phyloP scores from a whole-genome alignment of 1,139 yeast genomes.

The Saccharomycopsis hybrid region DNA sequence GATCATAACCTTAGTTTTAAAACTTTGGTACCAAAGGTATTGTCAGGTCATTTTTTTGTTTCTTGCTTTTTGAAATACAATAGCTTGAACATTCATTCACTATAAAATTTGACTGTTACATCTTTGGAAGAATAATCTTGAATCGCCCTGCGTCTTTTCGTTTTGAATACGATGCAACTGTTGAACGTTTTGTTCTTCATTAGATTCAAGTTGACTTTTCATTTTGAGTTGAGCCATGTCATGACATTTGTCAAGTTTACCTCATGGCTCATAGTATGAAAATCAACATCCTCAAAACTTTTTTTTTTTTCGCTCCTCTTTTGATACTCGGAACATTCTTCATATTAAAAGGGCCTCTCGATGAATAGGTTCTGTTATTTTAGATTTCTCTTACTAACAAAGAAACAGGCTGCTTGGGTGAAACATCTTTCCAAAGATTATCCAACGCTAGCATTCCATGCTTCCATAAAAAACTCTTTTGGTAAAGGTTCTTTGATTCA shows the following conservation, averaged over 20 bases:
- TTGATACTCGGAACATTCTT: neutral
- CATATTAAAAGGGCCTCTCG: neutral
- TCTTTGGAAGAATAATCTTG: conserved; percentile 80
- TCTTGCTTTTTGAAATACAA: conserved; percentile 19
- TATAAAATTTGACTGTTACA: conserved; percentile 78
- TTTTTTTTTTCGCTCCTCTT: neutral
- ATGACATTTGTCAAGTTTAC: conserved; percentile 28
- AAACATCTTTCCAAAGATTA: conserved; percentile 84
- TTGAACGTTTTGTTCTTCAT: conserved; percentile 35
- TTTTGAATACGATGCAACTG: conserved; percentile 38
- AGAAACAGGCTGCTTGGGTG: conserved; percentile 91
- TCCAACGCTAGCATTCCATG: conserved; percentile 97
- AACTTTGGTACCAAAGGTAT: conserved; percentile 24
- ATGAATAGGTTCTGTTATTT: neutral
- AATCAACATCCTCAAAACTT: conserved; percentile 28
- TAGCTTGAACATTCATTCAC: conserved; percentile 18
- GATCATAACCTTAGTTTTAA: conserved; percentile 15
- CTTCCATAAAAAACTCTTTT: conserved; percentile 93
- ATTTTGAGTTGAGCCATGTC: conserved; percentile 37
- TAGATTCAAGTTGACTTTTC: conserved; percentile 32
- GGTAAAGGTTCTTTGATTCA: conserved; percentile 97
- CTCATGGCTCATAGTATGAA: conserved; percentile 31
- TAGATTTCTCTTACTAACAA: conserved; percentile 39
- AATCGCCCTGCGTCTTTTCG: conserved; percentile 33
- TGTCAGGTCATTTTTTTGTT: conserved; percentile 60